Evolutionary conservation across 352 stramenopile genomes (phyloP).

Genomic region (Phytophthora nicotianae): DNA sequence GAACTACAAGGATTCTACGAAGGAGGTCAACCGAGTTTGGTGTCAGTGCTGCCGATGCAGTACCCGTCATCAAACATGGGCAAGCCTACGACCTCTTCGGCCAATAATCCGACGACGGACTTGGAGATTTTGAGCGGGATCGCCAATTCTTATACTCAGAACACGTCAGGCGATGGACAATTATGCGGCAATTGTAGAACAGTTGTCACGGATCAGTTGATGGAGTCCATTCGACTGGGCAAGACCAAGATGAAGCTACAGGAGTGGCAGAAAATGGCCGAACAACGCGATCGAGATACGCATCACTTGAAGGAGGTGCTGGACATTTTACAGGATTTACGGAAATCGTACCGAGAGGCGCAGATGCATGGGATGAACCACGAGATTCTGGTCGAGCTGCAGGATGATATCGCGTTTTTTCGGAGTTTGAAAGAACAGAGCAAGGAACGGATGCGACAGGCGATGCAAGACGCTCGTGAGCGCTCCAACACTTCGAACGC

Average conservation of each 20-base stretch:
- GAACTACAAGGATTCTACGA: constrained; percentile 77
- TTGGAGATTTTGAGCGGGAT: constrained; percentile 87
- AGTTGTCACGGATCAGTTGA: constrained; percentile 74
- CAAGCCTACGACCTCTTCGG: constrained; percentile 18
- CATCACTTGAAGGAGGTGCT: constrained; percentile 68
- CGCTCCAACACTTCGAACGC: constrained; percentile 33
- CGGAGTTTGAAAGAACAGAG: constrained; percentile 65
- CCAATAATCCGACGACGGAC: constrained; percentile 53
- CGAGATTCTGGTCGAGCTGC: constrained; percentile 61
- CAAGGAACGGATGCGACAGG: constrained; percentile 70
- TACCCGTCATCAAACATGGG: constrained; percentile 41
- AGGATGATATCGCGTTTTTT: constrained; percentile 82
- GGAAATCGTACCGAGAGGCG: constrained; percentile 55
- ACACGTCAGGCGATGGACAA: constrained; percentile 45
- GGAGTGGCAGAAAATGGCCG: constrained; percentile 52
- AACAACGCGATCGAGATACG: constrained; percentile 73
- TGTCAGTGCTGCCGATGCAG: constrained; percentile 69
- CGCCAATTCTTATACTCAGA: constrained; percentile 81
- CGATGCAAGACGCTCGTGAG: constrained; percentile 54
- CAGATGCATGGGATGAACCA: constrained; percentile 56
- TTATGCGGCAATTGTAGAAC: constrained; percentile 68
- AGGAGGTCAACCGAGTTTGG: constrained; percentile 39
- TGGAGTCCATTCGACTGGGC: constrained; percentile 76
- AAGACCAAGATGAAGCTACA: constrained; percentile 73
- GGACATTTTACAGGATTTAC: constrained; percentile 50